Evolutionary conservation across 768 basidiomycete species (phyloP).

Genomic region (Suillus clintonianus): DNA sequence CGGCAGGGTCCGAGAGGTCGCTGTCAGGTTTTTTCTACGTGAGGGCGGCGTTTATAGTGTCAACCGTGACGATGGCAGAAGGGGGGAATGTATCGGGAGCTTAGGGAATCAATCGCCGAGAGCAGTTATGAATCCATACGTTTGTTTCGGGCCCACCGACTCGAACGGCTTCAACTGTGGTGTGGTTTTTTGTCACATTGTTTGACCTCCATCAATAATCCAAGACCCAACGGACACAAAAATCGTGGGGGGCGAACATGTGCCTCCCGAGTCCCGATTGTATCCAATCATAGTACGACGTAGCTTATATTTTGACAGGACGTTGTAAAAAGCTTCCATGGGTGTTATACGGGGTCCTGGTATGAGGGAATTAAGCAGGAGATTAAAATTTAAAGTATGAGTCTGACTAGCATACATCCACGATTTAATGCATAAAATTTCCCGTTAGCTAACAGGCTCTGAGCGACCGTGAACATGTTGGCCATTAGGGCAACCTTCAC

Average conservation of each 20-base stretch:
- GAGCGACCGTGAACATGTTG: background rate
- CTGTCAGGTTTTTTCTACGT: background rate
- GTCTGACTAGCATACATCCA: background rate
- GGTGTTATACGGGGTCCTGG: background rate
- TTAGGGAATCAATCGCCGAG: background rate
- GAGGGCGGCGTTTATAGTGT: background rate
- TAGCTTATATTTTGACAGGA: background rate
- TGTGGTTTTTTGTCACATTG: background rate
- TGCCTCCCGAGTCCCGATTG: background rate
- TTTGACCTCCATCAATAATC: background rate
- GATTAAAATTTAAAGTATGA: background rate
- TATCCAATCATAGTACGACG: background rate
- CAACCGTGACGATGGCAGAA: background rate
- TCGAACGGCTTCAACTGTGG: background rate
- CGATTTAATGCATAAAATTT: background rate
- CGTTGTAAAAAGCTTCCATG: background rate
- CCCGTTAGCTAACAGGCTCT: background rate
- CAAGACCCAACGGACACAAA: background rate
- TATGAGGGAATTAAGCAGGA: background rate
- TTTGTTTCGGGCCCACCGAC: background rate
- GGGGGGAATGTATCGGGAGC: background rate
- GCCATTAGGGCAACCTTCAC: slow-evolving; percentile 52
- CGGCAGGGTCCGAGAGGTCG: background rate
- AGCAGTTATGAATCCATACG: background rate
- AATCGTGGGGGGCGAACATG: background rate